Base-by-base conservation (phyloP, 768 basidiomycete genomes). In the Tylopilus plumbeoviolaceoides region DNA sequence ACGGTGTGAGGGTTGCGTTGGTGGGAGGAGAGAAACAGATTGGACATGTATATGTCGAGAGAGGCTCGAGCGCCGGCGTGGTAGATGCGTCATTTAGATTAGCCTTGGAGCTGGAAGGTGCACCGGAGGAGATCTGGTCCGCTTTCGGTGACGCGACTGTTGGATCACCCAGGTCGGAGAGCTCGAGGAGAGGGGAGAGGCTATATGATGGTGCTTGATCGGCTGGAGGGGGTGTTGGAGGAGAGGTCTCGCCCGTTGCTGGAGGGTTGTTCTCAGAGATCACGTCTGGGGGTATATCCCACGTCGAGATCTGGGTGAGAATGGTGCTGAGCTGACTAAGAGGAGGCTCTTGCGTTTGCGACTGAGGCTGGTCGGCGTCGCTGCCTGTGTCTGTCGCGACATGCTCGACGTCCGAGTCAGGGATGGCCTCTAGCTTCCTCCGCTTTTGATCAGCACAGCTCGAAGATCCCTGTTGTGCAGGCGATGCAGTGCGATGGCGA, bases 41-140 rank as follows among this genome's bases (percentile, higher is more conserved):
- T n/a, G n/a, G n/a, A n/a, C 89, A 91, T 0, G 78, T 80, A 63
- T 89, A 90, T n/a, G 75, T 70, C 0, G 84, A 76, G 17, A 88
- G 74, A 1, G 70, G 72, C 39, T 67, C 66, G 8, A 58, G 53
- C 2, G 43, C 8, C 1, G 58, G 23, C 1, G 47, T 42, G 7
- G 48, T 42, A 6, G 48, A 20, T 0, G 43, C 28, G 35, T 25
- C 12, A n/a, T n/a, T n/a, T n/a, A n/a, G n/a, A 4, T 9, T 31
- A 11, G 30, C 30, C 30, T 31, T 31, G 30, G 30, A 31, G 30
- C 30, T 31, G 8, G 30, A 31, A 35, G 45, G 35, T 7, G 31
- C 7, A 17, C 21, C 33, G 23, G 45, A 7, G n/a, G 49, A 35
- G 11, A 20, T 23, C 27, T 27, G 35, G 14, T 54, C 50, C 11